phyloP scores from a whole-genome alignment of 2,329 filamentous ascomycete genomes.

The Sporothrix protearum region DNA sequence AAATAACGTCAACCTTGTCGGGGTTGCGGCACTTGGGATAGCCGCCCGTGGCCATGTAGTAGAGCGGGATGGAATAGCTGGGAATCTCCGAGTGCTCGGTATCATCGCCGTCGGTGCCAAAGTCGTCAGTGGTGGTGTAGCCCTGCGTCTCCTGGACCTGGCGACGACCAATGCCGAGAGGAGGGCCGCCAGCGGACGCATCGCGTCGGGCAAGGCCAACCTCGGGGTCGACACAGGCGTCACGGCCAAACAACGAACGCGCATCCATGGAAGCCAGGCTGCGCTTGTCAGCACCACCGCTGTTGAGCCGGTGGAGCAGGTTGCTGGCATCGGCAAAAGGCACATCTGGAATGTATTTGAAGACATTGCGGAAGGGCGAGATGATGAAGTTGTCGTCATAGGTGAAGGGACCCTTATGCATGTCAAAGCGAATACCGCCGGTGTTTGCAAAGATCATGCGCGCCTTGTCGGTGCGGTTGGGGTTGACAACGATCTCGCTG shows the following conservation, averaged over 20 bases:
- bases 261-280: constrained; percentile 38
- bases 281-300: constrained; percentile 37
- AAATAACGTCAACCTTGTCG: constrained; percentile 50
- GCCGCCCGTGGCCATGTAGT: constrained; percentile 48
- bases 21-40: constrained; percentile 46
- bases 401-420: constrained; percentile 61
- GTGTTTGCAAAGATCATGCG: constrained; percentile 60
- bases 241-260: constrained; percentile 34
- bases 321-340: constrained; percentile 45
- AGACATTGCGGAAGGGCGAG: constrained; percentile 52
- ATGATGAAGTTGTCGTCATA: constrained; percentile 52
- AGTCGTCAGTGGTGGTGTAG: constrained; percentile 55
- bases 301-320: constrained; percentile 41
- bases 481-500: constrained; percentile 50
- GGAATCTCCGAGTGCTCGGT: constrained; percentile 50
- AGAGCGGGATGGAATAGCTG: constrained; percentile 46
- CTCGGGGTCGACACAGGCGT: constrained; percentile 48
- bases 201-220: constrained; percentile 19
- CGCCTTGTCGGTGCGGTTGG: constrained; percentile 46
- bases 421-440: constrained; percentile 58
- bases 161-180: constrained; percentile 44
- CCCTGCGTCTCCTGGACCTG: constrained; percentile 47
- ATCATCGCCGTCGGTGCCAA: constrained; percentile 54
- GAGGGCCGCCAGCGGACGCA: not conserved
- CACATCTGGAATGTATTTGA: constrained; percentile 52